Evolutionary conservation across 768 basidiomycete genomes (phyloP), one percentile per base, ranked within the genome.

Genomic region (Tylopilus sp.): DNA sequence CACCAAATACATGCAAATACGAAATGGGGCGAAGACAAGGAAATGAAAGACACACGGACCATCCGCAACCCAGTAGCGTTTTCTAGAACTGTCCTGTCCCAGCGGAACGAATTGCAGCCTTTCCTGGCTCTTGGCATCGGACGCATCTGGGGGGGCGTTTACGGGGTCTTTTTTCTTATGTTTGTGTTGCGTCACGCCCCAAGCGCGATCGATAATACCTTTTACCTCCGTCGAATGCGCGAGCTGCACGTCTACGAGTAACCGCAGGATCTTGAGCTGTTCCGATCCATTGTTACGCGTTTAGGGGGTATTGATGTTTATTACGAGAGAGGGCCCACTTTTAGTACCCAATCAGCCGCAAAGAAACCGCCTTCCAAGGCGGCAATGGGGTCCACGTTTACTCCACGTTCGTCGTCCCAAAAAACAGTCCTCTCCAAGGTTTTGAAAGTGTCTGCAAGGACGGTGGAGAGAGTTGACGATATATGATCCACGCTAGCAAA

Each of bases 51-150:
- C 66, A 73, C 66, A 90, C 91, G 78, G 76, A 94, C 91, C 88
- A 82, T 93, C 91, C 66, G 80, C 80, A 58, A 86, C 71, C 91
- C 91, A 94, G 70, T 83, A 94, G 46, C 91, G 86, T 69, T 81
- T 88, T 58, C 87, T 81, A 46, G 78, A 76, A 46, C 66, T 69
- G 66, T 94, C 91, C 63, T 90, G 88, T 40, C 91, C 91, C 22
- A 92, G 65, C 17, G 91, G 91, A 49, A 79, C 57, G 42, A 88
- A 72, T 52, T 82, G 79, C 44, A 93, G 71, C 39, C 71, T 77
- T 59, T 83, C 82, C 63, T 79, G 82, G 61, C 83, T 87, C 53
- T 75, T 74, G n/a, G 83, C 78, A 67, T 87, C 84, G 43, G 74
- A 71, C 50, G 83, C 68, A 39, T 79, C 77, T 33, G 81, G 79